These are phyloP conservation scores for Cucumis hystrix DNA, from an alignment of 306 rosid species.

Conservation along the genomic window DNA sequence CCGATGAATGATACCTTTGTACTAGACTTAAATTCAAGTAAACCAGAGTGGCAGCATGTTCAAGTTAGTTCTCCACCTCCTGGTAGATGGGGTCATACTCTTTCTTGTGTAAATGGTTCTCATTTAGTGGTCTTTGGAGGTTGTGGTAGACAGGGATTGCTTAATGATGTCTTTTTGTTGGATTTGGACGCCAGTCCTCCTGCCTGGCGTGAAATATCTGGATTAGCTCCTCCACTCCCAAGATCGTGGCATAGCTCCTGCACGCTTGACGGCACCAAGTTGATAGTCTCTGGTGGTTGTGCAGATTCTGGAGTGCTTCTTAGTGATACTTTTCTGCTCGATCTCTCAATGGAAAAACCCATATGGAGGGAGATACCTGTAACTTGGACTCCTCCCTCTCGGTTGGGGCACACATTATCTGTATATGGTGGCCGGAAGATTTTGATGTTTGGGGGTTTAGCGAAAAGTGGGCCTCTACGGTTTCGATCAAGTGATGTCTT, in stretches of 20 bases:
- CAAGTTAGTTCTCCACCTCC: conserved; percentile 99
- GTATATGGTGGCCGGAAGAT: conserved; percentile 98
- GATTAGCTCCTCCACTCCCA: conserved; percentile 98
- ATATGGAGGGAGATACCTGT: conserved; percentile 97
- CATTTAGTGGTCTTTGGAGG: conserved; percentile 96
- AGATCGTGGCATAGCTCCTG: conserved; percentile 99
- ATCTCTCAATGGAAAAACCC: conserved; percentile 95
- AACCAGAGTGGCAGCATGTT: conserved; percentile 95
- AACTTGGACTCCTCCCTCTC: conserved; percentile 96
- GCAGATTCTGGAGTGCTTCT: conserved; percentile 98
- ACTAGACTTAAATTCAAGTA: conserved; percentile 74
- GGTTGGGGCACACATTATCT: conserved; percentile 87
- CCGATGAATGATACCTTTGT: conserved; percentile 98
- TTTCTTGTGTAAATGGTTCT: conserved; percentile 93
- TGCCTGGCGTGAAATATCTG: conserved; percentile 96
- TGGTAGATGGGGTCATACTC: conserved; percentile 99
- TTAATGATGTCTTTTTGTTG: conserved; percentile 89
- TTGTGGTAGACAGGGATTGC: conserved; percentile 94
- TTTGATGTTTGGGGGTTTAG: conserved; percentile 98
- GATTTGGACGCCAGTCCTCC: conserved; percentile 95
- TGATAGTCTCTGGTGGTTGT: conserved; percentile 98
- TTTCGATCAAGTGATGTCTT: conserved; percentile 95
- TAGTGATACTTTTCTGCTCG: conserved; percentile 92
- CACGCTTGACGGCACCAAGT: conserved; percentile 94
- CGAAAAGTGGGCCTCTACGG: conserved; percentile 94